Evolutionary conservation across 2,329 filamentous ascomycete genomes (phyloP).

Genomic region (Tolypocladium sp.): DNA sequence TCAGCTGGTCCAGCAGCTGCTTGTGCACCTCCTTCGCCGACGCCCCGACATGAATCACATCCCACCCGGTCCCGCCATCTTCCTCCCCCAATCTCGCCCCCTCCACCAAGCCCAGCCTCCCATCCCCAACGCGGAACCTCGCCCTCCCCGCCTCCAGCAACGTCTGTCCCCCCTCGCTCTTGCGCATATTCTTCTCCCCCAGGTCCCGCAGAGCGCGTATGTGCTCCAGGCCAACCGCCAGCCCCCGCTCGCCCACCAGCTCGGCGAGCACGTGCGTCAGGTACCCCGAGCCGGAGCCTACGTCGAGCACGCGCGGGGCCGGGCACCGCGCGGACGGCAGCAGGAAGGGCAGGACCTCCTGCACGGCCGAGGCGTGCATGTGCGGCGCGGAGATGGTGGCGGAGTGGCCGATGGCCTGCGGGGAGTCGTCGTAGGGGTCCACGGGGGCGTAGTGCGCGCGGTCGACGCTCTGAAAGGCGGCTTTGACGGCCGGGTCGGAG

Average conservation of each 20-base stretch:
- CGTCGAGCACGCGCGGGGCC: conserved; percentile 54
- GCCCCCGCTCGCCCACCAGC: conserved; percentile 45
- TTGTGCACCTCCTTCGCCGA: conserved; percentile 67
- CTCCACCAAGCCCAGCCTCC: conserved; percentile 53
- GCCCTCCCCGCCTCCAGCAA: conserved; percentile 58
- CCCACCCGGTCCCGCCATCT: conserved; percentile 54
- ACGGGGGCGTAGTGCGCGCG: conserved; percentile 72
- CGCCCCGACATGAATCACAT: conserved; percentile 93
- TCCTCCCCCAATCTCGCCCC: conserved; percentile 31
- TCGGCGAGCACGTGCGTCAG: conserved; percentile 83
- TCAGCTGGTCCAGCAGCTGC: conserved; percentile 67
- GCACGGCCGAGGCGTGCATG: conserved; percentile 49
- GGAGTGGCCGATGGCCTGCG: conserved; percentile 43
- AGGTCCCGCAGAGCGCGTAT: conserved; percentile 55
- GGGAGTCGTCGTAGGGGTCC: conserved; percentile 56
- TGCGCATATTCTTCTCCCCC: conserved; percentile 56
- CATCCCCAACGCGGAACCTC: conserved; percentile 67
- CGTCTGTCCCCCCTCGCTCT: conserved; percentile 45
- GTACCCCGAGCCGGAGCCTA: conserved; percentile 73
- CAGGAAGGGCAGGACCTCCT: conserved; percentile 38
- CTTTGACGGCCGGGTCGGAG: conserved; percentile 58
- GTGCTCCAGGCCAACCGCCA: conserved; percentile 68
- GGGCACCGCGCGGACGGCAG: conserved; percentile 18
- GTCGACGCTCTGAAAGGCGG: conserved; percentile 85
- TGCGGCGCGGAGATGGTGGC: conserved; percentile 53